Evolutionary conservation across 2,329 filamentous ascomycete genomes (phyloP).

Genomic region (Emergomyces orientalis): DNA sequence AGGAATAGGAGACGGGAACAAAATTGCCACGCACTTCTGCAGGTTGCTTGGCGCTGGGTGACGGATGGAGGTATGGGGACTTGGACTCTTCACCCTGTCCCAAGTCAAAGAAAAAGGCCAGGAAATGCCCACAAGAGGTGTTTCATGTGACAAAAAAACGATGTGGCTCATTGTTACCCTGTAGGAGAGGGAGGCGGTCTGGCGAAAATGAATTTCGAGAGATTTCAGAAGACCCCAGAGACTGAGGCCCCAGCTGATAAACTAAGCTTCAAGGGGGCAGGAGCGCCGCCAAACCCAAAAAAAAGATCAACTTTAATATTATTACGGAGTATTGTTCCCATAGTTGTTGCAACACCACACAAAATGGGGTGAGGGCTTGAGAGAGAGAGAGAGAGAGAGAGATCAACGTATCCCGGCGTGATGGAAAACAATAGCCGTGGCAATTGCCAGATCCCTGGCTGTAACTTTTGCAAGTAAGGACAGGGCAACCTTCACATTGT

Average conservation of each 20-base stretch:
- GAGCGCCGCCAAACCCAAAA: not conserved
- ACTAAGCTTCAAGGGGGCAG: not conserved
- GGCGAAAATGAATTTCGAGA: not conserved
- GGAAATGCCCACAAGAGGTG: not conserved
- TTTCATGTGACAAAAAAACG: not conserved
- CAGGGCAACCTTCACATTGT: not conserved
- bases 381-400: not conserved
- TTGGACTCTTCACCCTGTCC: not conserved
- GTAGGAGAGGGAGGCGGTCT: not conserved
- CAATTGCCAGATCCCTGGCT: not conserved
- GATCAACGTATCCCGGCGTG: not conserved
- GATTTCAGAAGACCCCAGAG: not conserved
- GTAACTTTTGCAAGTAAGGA: not conserved
- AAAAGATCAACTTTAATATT: not conserved
- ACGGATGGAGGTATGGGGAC: not conserved
- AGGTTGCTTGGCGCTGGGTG: not conserved
- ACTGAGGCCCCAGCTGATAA: not conserved
- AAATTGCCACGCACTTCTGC: constrained; percentile 3
- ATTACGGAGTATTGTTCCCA: too few relatives aligned
- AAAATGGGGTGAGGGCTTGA: not conserved
- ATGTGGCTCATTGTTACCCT: not conserved
- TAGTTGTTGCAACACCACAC: not conserved
- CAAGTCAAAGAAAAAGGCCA: not conserved
- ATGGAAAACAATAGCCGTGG: constrained; percentile 3
- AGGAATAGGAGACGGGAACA: not conserved